A percentile compares a stretch with the other conserved stretches of the same genome.
Conservation (phyloP, 2,329 filamentous ascomycete genomes). For the Penicillium verrucosum region DNA sequence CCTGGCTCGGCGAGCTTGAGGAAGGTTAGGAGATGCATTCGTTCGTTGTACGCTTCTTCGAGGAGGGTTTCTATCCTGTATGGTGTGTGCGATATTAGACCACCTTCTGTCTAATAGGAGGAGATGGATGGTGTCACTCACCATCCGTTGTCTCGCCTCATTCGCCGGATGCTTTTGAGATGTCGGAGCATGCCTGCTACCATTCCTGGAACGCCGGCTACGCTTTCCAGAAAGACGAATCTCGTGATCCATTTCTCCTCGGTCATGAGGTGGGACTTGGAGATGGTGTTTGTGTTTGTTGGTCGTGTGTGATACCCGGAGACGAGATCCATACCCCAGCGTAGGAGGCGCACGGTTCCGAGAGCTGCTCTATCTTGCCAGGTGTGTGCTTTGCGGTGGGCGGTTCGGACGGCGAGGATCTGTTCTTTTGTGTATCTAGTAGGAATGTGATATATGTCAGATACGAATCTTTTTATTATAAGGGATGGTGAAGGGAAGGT, state of each 20-base stretch:
- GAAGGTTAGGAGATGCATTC: conserved; percentile 89
- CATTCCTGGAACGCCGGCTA: conserved; percentile 92
- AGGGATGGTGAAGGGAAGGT: neutral
- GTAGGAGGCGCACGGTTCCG: conserved; percentile 66
- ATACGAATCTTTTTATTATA: neutral
- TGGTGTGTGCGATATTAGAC: neutral
- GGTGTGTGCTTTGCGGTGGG: conserved; percentile 68
- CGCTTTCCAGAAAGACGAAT: conserved; percentile 86
- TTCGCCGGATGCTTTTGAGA: conserved; percentile 71
- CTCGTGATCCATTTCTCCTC: conserved; percentile 83
- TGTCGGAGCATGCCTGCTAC: conserved; percentile 89
- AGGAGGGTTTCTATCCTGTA: conserved; percentile 79
- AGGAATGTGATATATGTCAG: neutral
- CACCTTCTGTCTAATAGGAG: too few species aligned
- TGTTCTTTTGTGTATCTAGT: conserved; percentile 67
- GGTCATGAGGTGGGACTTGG: conserved; percentile 62
- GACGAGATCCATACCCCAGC: conserved; percentile 74
- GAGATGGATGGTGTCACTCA: conserved; percentile 28
- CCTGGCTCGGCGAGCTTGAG: conserved; percentile 84
- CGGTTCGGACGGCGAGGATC: conserved; percentile 68
- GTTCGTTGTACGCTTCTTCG: conserved; percentile 85
- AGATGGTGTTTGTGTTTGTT: conserved; percentile 28
- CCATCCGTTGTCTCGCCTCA: conserved; percentile 88
- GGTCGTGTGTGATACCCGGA: conserved; percentile 70
- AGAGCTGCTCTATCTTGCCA: conserved; percentile 73